phyloP scores from a whole-genome alignment of 495 filamentous ascomycete species.

The Penicillium antarcticum region DNA sequence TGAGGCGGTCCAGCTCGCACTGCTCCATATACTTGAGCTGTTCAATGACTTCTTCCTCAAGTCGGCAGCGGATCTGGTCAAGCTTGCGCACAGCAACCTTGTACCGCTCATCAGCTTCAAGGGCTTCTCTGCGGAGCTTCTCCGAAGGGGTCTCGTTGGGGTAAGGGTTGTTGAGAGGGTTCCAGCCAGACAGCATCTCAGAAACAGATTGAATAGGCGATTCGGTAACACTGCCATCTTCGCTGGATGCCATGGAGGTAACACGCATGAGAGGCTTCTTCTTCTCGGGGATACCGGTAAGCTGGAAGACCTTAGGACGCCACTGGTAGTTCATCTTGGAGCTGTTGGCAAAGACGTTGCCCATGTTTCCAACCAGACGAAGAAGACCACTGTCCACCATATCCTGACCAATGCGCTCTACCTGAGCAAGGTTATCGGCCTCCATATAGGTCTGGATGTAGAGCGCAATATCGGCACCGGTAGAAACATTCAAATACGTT shows the following conservation, averaged over 20 bases:
- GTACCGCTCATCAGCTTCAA: constrained; percentile 90
- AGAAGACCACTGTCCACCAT: constrained; percentile 83
- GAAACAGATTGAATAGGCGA: constrained; percentile 77
- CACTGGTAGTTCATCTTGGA: constrained; percentile 97
- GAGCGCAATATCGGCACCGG: constrained; percentile 88
- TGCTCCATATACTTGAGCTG: constrained; percentile 96
- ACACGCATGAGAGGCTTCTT: constrained; percentile 68
- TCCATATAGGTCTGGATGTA: constrained; percentile 89
- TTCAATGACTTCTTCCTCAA: constrained; percentile 91
- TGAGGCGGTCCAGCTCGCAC: constrained; percentile 92
- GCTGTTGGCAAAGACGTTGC: constrained; percentile 94
- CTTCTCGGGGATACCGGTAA: constrained; percentile 83
- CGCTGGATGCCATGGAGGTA: constrained; percentile 58
- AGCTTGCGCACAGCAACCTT: constrained; percentile 80
- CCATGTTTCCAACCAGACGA: constrained; percentile 87
- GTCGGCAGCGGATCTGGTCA: constrained; percentile 83
- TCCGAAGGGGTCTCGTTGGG: constrained; percentile 89
- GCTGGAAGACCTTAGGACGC: constrained; percentile 85
- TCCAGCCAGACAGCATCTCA: constrained; percentile 88
- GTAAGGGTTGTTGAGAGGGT: constrained; percentile 81
- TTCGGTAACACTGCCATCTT: constrained; percentile 56
- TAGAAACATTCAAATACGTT: constrained; percentile 87
- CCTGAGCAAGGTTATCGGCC: constrained; percentile 77
- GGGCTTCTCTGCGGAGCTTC: constrained; percentile 81
- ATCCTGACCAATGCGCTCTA: constrained; percentile 92